phyloP scores from a whole-genome alignment of 1,284 basidiomycete genomes.

The Caloboletus inedulis region DNA sequence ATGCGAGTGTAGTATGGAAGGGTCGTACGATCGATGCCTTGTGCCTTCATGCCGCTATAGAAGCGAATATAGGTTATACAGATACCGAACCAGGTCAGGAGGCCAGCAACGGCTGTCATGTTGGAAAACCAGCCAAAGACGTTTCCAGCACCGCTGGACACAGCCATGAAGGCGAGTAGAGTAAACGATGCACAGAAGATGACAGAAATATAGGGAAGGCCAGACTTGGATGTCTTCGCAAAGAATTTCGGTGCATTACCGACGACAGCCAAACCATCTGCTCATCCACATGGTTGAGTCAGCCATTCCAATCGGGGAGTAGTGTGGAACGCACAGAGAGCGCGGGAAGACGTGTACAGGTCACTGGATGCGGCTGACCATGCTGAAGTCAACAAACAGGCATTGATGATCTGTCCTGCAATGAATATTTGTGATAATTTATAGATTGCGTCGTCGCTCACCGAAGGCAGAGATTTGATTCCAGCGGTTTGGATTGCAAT shows the following conservation, averaged over 20 bases:
- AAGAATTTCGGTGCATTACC: constrained; percentile 81
- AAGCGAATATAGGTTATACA: constrained; percentile 78
- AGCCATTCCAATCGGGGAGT: neutral
- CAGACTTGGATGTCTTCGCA: constrained; percentile 59
- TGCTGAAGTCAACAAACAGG: constrained; percentile 79
- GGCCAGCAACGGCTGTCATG: constrained; percentile 64
- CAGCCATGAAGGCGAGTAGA: constrained; percentile 71
- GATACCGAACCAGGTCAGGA: constrained; percentile 86
- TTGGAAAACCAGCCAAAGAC: constrained; percentile 80
- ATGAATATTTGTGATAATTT: constrained; percentile 25
- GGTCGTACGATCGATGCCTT: constrained; percentile 62
- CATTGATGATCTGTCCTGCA: constrained; percentile 72
- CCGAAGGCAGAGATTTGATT: constrained; percentile 59
- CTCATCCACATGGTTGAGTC: neutral
- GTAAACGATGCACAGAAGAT: constrained; percentile 67
- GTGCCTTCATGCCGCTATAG: constrained; percentile 69
- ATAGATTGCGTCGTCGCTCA: constrained; percentile 13
- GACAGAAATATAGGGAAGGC: constrained; percentile 76
- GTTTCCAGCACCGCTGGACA: constrained; percentile 55
- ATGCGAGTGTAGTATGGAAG: constrained; percentile 64
- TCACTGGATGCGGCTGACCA: constrained; percentile 86
- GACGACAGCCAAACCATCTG: constrained; percentile 73
- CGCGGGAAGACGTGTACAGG: constrained; percentile 78
- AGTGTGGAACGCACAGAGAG: constrained; percentile 56
- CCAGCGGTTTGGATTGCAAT: constrained; percentile 63